Base-by-base conservation (phyloP, 2,329 filamentous ascomycete species). In the Microsporum ferrugineum region DNA sequence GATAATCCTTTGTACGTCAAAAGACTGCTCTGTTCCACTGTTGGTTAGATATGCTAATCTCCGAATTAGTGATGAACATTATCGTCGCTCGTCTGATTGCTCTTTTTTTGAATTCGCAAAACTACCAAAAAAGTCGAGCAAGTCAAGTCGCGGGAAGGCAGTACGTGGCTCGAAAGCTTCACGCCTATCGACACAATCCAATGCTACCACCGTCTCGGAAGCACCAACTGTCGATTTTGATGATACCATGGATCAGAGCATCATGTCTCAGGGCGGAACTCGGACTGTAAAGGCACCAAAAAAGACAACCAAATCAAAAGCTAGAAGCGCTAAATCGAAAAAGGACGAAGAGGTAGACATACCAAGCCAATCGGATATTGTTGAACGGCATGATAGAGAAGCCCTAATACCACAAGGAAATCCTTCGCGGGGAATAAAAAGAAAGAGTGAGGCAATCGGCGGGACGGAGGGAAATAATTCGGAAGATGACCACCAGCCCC, bases 1-100 rank as follows among this genome's bases (percentile, higher is more conserved):
- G 94, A 99, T 72, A 89, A 95, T 71, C 94, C 94, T 63, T 83
- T 88, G 85, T 91, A 73, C 75, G 87, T 71, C 17, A 8, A 36
- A 17, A 55, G 17, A 23, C 75, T 56, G 66, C 58, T 64, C 66
- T 33, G 62, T 69, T 63, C 41, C 23, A 43, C 14, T 0, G 12
- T 43, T 43, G 39, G 31, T 39, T 33, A n/a, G 12, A n/a, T 31
- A 39, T 45, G 53, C 60, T 66, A 53, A 68, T 58, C 34, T 23
- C 34, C 47, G 49, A 51, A 43, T 59, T 33, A 92, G 88, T 70
- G 86, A 95, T 63, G 94, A 99, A 71, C 94, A 99, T 71, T 84
- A 86, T 68, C 85, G 83, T 60, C 85, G 94, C 66, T 87, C 87
- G 1, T 84, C 89, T 0, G 80, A 87, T 29, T 99, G 94, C 71